Percentiles rank a stretch among this genome's conserved stretches.
These are phyloP conservation scores for Tetramitus jugosus DNA, from an alignment of 208 protist genomes.

Conservation along the genomic window DNA sequence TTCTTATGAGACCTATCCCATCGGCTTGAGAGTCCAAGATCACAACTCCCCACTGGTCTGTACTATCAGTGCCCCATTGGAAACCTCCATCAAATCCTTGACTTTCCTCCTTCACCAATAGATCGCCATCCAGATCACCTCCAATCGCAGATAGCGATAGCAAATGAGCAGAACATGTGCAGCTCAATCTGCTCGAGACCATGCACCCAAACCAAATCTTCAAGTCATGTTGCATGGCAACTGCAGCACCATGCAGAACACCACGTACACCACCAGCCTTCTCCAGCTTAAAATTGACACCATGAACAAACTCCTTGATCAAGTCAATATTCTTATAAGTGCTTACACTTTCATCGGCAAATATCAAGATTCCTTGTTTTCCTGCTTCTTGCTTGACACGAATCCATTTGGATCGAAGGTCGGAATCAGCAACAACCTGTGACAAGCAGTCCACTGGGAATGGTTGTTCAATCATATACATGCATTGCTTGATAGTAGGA, in stretches of 20 bases:
- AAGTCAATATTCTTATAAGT: constrained; percentile 14
- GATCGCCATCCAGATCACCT: constrained; percentile 13
- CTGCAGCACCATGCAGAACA: neutral
- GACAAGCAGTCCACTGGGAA: constrained; percentile 16
- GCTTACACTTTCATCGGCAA: constrained; percentile 25
- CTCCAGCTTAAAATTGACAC: constrained; percentile 27
- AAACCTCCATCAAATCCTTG: neutral
- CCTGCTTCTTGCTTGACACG: constrained; percentile 6
- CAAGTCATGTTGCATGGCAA: neutral
- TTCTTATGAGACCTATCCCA: no score
- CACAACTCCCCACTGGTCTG: no score
- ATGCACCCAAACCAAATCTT: constrained; percentile 11
- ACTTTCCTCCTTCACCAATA: neutral
- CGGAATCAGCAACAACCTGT: neutral
- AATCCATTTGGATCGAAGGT: neutral
- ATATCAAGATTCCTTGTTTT: constrained; percentile 12
- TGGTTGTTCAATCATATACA: constrained; percentile 31
- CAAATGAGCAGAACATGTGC: neutral
- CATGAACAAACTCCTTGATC: constrained; percentile 8
- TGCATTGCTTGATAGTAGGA: neutral
- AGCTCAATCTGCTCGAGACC: constrained; percentile 7
- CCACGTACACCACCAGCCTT: constrained; percentile 24
- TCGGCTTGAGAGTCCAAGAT: no score
- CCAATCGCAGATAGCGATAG: neutral
- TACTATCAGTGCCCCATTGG: neutral